Base-by-base conservation (phyloP, 495 filamentous ascomycete genomes). In the Talaromyces adpressus region DNA sequence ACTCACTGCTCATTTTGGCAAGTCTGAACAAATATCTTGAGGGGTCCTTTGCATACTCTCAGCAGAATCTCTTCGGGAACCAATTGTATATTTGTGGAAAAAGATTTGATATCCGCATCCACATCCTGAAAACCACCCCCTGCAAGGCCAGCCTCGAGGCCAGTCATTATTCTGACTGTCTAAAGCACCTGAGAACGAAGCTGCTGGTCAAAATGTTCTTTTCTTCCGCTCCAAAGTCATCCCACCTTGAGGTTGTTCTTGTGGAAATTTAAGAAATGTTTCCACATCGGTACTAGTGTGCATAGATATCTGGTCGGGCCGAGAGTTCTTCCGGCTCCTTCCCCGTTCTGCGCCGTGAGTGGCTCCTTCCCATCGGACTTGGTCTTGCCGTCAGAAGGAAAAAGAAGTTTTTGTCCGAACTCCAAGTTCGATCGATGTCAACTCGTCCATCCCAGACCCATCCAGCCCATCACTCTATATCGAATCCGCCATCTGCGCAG, bases 1-100 rank as follows among this genome's bases (percentile, higher is more conserved):
- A 59, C 73, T 65, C 71, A 81, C 78, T 74, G 68, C 23, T 63
- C 59, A 63, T 81, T 70, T 23, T 73, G 68, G 63, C 73, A 77
- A 57, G 69, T 66, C 53, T 63, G 57, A 2, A 70, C 70, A 51
- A 79, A 79, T 62, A 74, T 71, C 34, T 72, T 72, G 56, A 81
- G 66, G 36, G 72, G 70, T 4, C 78, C 77, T 68, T 75, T 77
- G 61, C 70, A 67, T 59, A 81, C 73, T 53, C 73, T 67, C 61
- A 67, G 62, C 62, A 81, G 66, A 18, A 69, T 74, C 29, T 74
- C 70, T 59, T 76, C 73, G 7, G 78, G 64, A 36, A 79, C 34
- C 57, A 79, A 63, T 69, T 79, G 71, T 69, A 78, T 71, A 64
- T 70, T 67, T 59, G 71, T 70, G 23, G 71, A 64, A 56, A 81